Evolutionary conservation across 2,329 filamentous ascomycete genomes (phyloP).

Genomic region (Penicillium sp.): DNA sequence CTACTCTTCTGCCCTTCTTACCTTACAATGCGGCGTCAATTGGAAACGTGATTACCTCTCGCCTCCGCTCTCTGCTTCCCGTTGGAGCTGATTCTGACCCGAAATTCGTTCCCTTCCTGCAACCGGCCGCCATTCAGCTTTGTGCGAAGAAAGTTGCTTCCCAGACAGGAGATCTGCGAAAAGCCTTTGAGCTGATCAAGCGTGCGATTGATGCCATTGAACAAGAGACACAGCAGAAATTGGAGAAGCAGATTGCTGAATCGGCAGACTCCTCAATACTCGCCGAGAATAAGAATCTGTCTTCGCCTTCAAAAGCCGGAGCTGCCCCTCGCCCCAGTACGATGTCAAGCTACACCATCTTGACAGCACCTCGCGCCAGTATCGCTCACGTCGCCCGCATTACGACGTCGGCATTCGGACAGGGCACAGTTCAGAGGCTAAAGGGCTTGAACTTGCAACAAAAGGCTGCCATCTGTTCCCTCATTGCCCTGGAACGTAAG

Average conservation of each 20-base stretch:
- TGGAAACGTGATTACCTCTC: slow-evolving; percentile 75
- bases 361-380: slow-evolving; percentile 79
- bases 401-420: slow-evolving; percentile 82
- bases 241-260: slow-evolving; percentile 57
- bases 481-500: slow-evolving; percentile 79
- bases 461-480: slow-evolving; percentile 85
- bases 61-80: slow-evolving; percentile 69
- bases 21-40: slow-evolving; percentile 88
- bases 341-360: slow-evolving; percentile 56
- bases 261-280: slow-evolving; percentile 64
- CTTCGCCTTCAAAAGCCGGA: slow-evolving; percentile 44
- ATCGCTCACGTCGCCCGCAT: slow-evolving; percentile 90
- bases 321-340: slow-evolving; percentile 38
- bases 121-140: slow-evolving; percentile 87
- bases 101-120: slow-evolving; percentile 76
- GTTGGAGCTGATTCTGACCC: slow-evolving; percentile 38
- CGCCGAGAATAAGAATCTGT: slow-evolving; percentile 73
- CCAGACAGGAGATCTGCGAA: slow-evolving; percentile 88
- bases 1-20: slow-evolving; percentile 81
- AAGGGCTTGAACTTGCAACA: slow-evolving; percentile 90
- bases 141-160: slow-evolving; percentile 92
- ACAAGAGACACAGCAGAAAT: slow-evolving; percentile 69
- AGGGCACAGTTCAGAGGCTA: slow-evolving; percentile 78
- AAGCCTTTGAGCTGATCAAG: slow-evolving; percentile 90
- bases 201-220: slow-evolving; percentile 86